Evolutionary conservation across 768 basidiomycete genomes (phyloP).

Genomic region (Trametes cingulata): DNA sequence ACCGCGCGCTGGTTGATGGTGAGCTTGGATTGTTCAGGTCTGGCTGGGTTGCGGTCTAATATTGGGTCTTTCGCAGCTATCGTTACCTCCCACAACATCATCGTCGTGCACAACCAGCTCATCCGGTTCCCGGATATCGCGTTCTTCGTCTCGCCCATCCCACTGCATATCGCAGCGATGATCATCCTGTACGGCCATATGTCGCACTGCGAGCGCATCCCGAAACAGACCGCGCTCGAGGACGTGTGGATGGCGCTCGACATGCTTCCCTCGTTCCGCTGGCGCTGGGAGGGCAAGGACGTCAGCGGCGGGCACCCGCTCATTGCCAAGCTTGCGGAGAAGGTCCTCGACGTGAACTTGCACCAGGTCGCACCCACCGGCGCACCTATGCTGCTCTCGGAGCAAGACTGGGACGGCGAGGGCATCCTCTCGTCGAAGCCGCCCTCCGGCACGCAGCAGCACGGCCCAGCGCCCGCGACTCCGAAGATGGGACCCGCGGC

Average conservation of each 20-base stretch:
- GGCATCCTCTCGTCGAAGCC: constrained; percentile 26
- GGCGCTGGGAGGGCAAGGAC: constrained; percentile 91
- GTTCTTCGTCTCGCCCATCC: constrained; percentile 88
- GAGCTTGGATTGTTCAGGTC: constrained; percentile 25
- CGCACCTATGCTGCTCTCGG: constrained; percentile 41
- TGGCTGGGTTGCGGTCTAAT: neutral
- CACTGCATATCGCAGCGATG: constrained; percentile 89
- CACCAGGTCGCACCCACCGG: constrained; percentile 49
- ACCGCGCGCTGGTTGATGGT: constrained; percentile 80
- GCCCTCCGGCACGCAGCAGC: constrained; percentile 8
- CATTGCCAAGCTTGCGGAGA: constrained; percentile 78
- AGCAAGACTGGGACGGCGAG: constrained; percentile 49
- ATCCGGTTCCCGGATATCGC: constrained; percentile 84
- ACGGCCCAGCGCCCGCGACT: constrained; percentile 25
- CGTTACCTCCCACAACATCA: constrained; percentile 84
- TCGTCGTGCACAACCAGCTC: constrained; percentile 80
- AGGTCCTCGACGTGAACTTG: constrained; percentile 75
- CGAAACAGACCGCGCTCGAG: constrained; percentile 67
- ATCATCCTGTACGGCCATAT: constrained; percentile 87
- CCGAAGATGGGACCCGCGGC: constrained; percentile 39
- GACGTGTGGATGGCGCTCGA: constrained; percentile 87
- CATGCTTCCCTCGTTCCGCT: constrained; percentile 86
- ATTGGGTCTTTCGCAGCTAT: constrained; percentile 51
- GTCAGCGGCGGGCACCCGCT: constrained; percentile 79
- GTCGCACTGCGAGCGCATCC: constrained; percentile 69